Percentiles rank a stretch among this genome's conserved stretches.
Conservation (phyloP, 2,329 filamentous ascomycete species). For the Diaporthe sp. region DNA sequence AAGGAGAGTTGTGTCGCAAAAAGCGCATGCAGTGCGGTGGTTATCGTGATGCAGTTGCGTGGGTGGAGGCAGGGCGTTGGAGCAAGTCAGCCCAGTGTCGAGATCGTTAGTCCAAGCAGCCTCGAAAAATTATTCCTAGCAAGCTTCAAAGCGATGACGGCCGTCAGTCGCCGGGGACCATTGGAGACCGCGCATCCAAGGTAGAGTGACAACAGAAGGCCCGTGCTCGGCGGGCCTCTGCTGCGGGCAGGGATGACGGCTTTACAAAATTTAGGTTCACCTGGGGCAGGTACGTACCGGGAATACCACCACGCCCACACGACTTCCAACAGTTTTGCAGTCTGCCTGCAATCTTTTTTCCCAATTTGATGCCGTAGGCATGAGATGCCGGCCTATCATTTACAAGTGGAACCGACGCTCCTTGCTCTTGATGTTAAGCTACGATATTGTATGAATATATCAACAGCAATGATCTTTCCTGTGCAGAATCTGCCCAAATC, state of each 20-base stretch:
- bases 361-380: conserved; percentile 17
- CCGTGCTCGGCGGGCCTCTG: conserved; percentile 37
- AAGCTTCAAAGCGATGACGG: conserved; percentile 41
- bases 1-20: neutral
- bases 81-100: conserved; percentile 23
- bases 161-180: neutral
- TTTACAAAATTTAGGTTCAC: conserved; percentile 11
- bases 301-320: neutral
- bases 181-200: conserved; percentile 9
- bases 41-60: conserved; percentile 2
- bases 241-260: conserved; percentile 3
- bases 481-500: conserved; percentile 6
- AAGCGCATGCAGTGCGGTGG: conserved; percentile 13
- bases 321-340: neutral
- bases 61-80: conserved; percentile 25
- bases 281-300: conserved; percentile 21
- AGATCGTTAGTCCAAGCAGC: conserved; percentile 30
- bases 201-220: conserved; percentile 11
- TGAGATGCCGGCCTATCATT: neutral
- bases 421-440: neutral
- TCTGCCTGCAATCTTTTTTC: conserved; percentile 4
- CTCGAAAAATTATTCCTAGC: conserved; percentile 43
- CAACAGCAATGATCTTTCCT: conserved; percentile 13
- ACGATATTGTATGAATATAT: neutral
- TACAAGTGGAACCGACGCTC: neutral